Evolutionary conservation across 768 basidiomycete genomes (phyloP).

Genomic region (Floccularia luteovirens): DNA sequence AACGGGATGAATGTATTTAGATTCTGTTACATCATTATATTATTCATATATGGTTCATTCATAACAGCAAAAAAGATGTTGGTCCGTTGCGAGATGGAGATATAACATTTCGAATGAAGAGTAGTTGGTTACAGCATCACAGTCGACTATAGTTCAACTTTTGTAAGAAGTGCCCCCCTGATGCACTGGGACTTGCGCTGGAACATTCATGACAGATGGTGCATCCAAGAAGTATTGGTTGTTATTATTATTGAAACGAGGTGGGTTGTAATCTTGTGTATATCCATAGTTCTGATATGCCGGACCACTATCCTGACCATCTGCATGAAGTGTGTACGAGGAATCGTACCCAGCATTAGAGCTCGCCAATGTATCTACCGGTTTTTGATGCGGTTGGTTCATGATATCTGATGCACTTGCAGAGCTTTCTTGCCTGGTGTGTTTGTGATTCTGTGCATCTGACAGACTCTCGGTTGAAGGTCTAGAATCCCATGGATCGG

Average conservation of each 20-base stretch:
- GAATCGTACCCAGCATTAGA: constrained; percentile 20
- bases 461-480: constrained; percentile 32
- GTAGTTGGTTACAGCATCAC: no score
- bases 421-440: constrained; percentile 47
- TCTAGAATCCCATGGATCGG: constrained; percentile 66
- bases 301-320: constrained; percentile 12
- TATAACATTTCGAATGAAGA: no score
- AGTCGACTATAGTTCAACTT: no score
- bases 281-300: constrained; percentile 21
- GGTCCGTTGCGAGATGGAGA: no score
- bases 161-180: no score
- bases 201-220: no score
- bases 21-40: no score
- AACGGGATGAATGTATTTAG: no score
- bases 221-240: no score
- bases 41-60: no score
- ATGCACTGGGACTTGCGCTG: no score
- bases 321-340: background rate
- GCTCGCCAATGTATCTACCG: constrained; percentile 35
- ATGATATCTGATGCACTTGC: constrained; percentile 50
- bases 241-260: constrained; percentile 26
- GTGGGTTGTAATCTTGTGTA: constrained; percentile 29
- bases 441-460: constrained; percentile 20
- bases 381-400: constrained; percentile 37
- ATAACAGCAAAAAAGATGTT: no score